Evolutionary conservation across 768 basidiomycete genomes (phyloP).

Genomic region (Leccinum olivaceopallidum): DNA sequence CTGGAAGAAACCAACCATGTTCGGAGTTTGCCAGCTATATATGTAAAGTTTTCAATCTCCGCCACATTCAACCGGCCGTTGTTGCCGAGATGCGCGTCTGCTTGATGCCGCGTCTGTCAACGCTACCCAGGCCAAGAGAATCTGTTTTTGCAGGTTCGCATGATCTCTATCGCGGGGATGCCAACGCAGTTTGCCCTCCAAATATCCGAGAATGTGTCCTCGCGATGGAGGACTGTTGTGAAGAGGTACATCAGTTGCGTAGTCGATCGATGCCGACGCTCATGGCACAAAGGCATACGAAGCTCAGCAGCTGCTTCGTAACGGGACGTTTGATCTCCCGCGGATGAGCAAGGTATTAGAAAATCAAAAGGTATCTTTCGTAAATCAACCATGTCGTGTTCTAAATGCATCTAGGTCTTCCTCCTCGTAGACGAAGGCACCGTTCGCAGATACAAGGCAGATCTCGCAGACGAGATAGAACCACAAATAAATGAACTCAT

Average conservation of each 20-base stretch:
- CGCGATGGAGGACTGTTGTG: slow-evolving; percentile 80
- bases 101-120: slow-evolving; percentile 51
- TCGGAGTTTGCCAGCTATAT: slow-evolving; percentile 32
- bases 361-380: slow-evolving; percentile 56
- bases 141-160: slow-evolving; percentile 72
- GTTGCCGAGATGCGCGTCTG: slow-evolving; percentile 13
- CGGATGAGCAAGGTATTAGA: slow-evolving; percentile 68
- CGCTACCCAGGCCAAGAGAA: slow-evolving; percentile 50
- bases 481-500: slow-evolving; percentile 78
- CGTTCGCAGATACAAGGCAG: slow-evolving; percentile 71
- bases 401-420: slow-evolving; percentile 56
- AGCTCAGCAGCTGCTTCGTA: slow-evolving; percentile 65
- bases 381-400: not conserved
- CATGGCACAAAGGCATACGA: slow-evolving; percentile 52
- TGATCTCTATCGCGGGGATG: slow-evolving; percentile 64
- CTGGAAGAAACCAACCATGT: slow-evolving; percentile 36
- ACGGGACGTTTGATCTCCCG: slow-evolving; percentile 70
- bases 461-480: slow-evolving; percentile 77
- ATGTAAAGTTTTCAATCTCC: slow-evolving; percentile 29
- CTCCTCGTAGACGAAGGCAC: slow-evolving; percentile 72
- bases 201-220: slow-evolving; percentile 74
- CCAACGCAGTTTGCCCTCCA: slow-evolving; percentile 65
- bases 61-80: slow-evolving; percentile 13
- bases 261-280: not conserved
- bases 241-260: slow-evolving; percentile 50